Percentiles rank a stretch among this genome's conserved stretches.
These are phyloP conservation scores for Cryptococcus sp. DNA, from an alignment of 1,284 basidiomycete genomes.

Conservation along the genomic window DNA sequence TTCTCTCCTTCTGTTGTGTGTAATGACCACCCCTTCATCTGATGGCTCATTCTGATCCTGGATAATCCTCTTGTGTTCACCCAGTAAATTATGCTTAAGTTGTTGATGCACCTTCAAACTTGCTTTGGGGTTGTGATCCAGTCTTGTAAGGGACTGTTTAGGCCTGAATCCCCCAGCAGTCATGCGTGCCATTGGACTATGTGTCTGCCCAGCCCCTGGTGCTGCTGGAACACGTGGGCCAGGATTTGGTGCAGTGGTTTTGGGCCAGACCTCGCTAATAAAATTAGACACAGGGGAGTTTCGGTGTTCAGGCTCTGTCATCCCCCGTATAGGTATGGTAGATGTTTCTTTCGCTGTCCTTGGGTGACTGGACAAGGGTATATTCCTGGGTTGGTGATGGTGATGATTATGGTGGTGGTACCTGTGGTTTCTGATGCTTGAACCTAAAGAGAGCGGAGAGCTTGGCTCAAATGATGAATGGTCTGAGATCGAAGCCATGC, in stretches of 20 bases:
- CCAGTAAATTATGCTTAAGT: no score
- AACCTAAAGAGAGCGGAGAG: constrained; percentile 10
- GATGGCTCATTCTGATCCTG: no score
- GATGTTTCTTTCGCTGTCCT: constrained; percentile 18
- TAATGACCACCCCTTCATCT: no score
- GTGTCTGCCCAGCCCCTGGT: constrained; percentile 1
- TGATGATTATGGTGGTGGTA: constrained; percentile 17
- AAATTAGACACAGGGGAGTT: no score
- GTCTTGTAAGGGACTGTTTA: constrained; percentile 36
- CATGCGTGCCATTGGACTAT: constrained; percentile 33
- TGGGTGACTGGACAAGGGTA: constrained; percentile 19
- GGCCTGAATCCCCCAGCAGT: constrained; percentile 40
- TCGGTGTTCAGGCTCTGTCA: constrained; percentile 22
- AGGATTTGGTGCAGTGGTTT: no score
- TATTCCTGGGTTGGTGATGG: constrained; percentile 18
- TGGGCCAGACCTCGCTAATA: no score
- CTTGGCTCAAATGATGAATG: constrained; percentile 20
- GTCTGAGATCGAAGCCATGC: constrained; percentile 32
- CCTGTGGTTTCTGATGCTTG: constrained; percentile 13
- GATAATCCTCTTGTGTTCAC: no score
- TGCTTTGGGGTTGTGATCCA: constrained; percentile 5
- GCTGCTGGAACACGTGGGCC: no score
- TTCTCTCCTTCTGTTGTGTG: no score
- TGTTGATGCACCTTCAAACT: neutral
- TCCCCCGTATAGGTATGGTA: constrained; percentile 43